Evolutionary conservation across 768 basidiomycete species (phyloP).

Genomic region (Suillus discolor): DNA sequence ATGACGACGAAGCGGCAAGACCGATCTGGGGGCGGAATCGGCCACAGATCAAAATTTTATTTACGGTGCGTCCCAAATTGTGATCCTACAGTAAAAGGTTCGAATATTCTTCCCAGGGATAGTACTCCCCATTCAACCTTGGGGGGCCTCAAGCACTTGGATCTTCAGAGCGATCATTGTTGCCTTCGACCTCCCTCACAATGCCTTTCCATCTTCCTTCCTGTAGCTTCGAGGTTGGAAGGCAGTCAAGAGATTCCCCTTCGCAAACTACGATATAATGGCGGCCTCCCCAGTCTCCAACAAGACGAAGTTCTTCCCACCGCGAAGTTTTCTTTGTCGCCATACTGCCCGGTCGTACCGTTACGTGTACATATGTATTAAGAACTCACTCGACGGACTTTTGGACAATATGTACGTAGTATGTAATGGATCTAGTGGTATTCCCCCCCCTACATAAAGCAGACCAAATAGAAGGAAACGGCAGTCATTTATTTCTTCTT

Average conservation of each 20-base stretch:
- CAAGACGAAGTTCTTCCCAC: background rate
- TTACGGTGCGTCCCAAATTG: background rate
- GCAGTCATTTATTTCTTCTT: background rate
- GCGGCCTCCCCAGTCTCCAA: background rate
- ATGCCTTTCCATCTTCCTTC: background rate
- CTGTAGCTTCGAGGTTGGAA: background rate
- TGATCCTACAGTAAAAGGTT: background rate
- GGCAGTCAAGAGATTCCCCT: background rate
- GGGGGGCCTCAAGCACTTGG: background rate
- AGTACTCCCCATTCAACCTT: background rate
- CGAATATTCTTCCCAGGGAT: background rate
- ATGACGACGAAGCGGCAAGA: background rate
- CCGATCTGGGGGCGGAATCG: slow-evolving; percentile 4
- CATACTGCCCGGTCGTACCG: background rate
- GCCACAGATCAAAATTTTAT: background rate
- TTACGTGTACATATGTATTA: slow-evolving; percentile 1
- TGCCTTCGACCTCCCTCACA: background rate
- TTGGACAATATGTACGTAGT: slow-evolving; percentile 3
- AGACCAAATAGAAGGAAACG: background rate
- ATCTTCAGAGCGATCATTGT: background rate
- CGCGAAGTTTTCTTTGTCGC: slow-evolving; percentile 2
- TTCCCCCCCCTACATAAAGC: background rate
- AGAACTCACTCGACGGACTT: background rate
- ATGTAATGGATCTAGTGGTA: background rate
- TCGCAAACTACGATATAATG: background rate